Evolutionary conservation across 1,284 basidiomycete species (phyloP), one percentile per base, ranked within the genome.

Genomic region (Ganoderma multipileum): DNA sequence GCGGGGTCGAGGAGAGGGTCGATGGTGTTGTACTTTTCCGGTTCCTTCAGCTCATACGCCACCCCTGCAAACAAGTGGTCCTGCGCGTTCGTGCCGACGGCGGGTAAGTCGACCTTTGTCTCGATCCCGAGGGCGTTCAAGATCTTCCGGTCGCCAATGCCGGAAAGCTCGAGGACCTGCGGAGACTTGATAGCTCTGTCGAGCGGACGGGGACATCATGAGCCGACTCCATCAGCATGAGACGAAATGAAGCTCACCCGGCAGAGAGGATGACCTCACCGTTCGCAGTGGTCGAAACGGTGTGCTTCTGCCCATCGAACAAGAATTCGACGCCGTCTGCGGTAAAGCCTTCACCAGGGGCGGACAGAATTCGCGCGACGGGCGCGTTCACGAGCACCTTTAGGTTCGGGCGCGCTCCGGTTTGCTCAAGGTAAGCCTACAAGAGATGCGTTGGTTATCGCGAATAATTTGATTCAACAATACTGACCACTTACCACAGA

Each of bases 251-350:
- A 55, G 67, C 74, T 26, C 58, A 79, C 75, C 79, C 79, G 2
- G 80, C 78, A 42, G 75, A 78, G 8, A 85, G 69, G 57, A 84
- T 79, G 60, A 85, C 80, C 52, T 83, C 83, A n/a, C 78, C 75
- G 6, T 39, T 68, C 8, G 78, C 79, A 16, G 74, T 70, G 8
- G 41, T 61, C 28, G 38, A 61, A 30, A 80, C 80, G 4, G 66
- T 73, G 66, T 78, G 77, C 8, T 65, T 67, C 8, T 73, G 66
- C 1, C 73, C 77, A 3, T 70, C 68, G 33, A 72, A 73, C 18
- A 73, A 69, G 71, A 81, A 86, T 30, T 74, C 72, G 18, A 81
- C 80, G 18, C 79, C 79, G 14, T 76, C 74, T n/a, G 83, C 81
- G 1, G 70, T 67, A 4, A 74, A 52, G 42, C 54, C 65, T 1